These are phyloP conservation scores for Groenewaldozyma salmanticensis DNA, from an alignment of 805 yeast species.

Conservation along the genomic window DNA sequence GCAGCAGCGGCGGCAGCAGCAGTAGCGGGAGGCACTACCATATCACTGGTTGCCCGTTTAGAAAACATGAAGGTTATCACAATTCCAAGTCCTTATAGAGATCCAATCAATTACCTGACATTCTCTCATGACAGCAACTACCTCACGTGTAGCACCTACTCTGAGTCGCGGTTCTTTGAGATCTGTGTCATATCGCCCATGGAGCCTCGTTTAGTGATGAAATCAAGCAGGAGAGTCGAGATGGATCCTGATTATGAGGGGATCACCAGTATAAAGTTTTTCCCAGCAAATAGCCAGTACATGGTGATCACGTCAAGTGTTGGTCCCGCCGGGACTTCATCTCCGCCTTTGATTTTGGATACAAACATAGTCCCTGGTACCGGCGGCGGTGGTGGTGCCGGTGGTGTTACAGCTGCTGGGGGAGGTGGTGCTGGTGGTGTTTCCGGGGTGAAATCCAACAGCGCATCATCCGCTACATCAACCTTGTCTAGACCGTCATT, in stretches of 20 bases:
- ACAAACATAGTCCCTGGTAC: conserved; percentile 35
- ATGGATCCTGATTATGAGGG: conserved; percentile 74
- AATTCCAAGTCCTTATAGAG: conserved; percentile 75
- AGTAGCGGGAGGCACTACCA: background rate
- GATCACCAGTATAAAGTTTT: conserved; percentile 68
- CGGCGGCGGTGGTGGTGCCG: conserved; percentile 1
- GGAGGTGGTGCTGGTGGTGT: conserved; percentile 1
- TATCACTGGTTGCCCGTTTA: background rate
- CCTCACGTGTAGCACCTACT: conserved; percentile 62
- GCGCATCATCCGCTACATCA: conserved; percentile 15
- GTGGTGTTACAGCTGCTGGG: background rate
- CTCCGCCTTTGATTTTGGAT: conserved; percentile 59
- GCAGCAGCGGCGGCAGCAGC: background rate
- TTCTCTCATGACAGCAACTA: conserved; percentile 67
- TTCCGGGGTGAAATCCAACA: conserved; percentile 5
- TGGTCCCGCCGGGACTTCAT: conserved; percentile 39
- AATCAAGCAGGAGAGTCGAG: conserved; percentile 43
- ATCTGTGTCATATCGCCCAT: conserved; percentile 55
- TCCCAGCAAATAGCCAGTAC: conserved; percentile 49
- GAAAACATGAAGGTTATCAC: conserved; percentile 42
- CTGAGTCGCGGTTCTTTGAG: conserved; percentile 72
- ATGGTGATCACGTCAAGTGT: conserved; percentile 36
- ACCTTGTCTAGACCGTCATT: conserved; percentile 46
- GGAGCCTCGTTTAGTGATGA: conserved; percentile 60
- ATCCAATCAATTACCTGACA: conserved; percentile 65